Evolutionary conservation across 2,329 filamentous ascomycete species (phyloP), one percentile per base, ranked within the genome.

Genomic region (Diplodia sapinea): DNA sequence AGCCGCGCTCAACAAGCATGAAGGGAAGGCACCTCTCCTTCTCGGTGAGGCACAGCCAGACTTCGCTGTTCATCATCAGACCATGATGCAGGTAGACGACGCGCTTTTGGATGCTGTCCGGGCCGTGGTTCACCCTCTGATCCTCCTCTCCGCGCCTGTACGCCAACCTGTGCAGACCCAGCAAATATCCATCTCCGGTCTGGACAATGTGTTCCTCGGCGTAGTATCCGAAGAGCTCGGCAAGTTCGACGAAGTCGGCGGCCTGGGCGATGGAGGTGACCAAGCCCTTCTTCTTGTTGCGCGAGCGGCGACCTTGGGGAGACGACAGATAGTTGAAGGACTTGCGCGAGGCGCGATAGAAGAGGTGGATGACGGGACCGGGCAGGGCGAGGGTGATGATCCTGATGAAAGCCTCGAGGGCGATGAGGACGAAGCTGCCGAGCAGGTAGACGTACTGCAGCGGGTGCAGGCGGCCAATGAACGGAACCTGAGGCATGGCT

Each of bases 21-120:
- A 99, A 98, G 0, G 95, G 93, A 49, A 99, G 83, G 72, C 91
- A 94, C 72, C 94, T 87, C 78, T 96, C 87, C 72, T 90, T 89
- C 72, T 97, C 92, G 0, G 94, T 96, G 76, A 94, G 82, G 75
- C 93, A 96, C 9, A 98, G 92, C 95, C 95, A 99, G 40, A 99
- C 94, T 79, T 99, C 95, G 73, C 93, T 97, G 80, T 97, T 98
- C 95, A 99, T 99, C 75, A 99, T 86, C 68, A 99, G 85, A 12
- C 94, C 95, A 79, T 99, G 95, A 75, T 99, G 95, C 70, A 99
- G 83, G 78, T 98, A 99, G 7, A 95, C 89, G 59, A 98, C 92
- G 72, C 89, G 91, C 82, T 97, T 97, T 79, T 86, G 86, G 33
- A 91, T 73, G 73, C 89, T 89, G 0, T 85, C 84, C 0, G 84